Base-by-base conservation (phyloP, 768 basidiomycete species). In the Mycena galopus region DNA sequence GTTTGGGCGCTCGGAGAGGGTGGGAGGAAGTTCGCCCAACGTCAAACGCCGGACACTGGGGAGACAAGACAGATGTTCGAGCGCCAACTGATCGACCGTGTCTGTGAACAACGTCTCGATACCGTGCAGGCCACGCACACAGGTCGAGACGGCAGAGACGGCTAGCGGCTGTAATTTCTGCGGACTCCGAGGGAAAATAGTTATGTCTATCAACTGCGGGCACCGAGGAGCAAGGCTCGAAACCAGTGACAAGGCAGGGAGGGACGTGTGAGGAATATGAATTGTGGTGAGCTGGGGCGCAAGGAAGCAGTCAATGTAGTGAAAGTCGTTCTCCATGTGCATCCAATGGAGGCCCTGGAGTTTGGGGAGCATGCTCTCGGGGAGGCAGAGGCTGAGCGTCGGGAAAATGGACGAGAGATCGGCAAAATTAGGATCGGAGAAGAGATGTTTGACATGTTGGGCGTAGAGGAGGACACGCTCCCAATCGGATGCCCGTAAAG, bases 91-190 rank as follows among this genome's bases (percentile, higher is more conserved):
- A 37, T 37, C 35, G 35, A 37, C 8, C 35, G 14, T 37, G 35
- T 37, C 35, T 37, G 35, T 14, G 35, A 37, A 7, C 35, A 37
- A 14, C 35, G 8, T 37, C 35, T 37, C 35, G 35, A 37, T 37
- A 37, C 35, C 35, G 35, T 37, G 35, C 35, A 37, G 14, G 63
- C 37, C 37, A 16, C 51, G n/a, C 19, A 56, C 33, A 25, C 47
- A 56, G 33, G 14, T 23, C 35, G 64, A 65, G 32, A 56, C 33
- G 35, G 64, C 51, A 42, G 61, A 47, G 25, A 56, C 47, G 37
- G 60, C 39, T 9, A 10, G 42, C 9, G 42, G 10, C 10, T 19
- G 58, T 32, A 37, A 33, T 10, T 59, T 12, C 21, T 5, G 29
- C 23, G 23, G 12, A 30, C 58, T 30, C 10, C 58, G 58, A 59